Evolutionary conservation across 169 alveolate species (phyloP).

Genomic region (Eimeria praecox): DNA sequence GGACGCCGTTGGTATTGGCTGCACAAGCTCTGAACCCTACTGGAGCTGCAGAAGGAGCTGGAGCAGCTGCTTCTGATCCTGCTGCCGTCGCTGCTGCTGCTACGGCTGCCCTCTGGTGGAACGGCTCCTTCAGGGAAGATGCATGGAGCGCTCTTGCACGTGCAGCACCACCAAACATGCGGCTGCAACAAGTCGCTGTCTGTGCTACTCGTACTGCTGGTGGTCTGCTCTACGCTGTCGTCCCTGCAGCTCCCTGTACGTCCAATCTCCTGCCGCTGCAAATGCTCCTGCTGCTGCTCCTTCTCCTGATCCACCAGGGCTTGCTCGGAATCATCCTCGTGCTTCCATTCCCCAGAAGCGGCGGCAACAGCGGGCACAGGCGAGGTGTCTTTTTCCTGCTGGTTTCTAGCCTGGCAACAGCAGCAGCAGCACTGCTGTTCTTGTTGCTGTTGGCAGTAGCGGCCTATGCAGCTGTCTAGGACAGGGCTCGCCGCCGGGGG

Average conservation of each 20-base stretch:
- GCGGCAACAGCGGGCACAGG: conserved; percentile 10
- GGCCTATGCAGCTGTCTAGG: conserved; percentile 47
- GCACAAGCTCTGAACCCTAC: conserved; percentile 49
- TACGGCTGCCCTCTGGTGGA: conserved; percentile 21
- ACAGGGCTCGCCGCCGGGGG: conserved; percentile 54
- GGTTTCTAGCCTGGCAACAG: background rate
- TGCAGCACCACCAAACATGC: conserved; percentile 65
- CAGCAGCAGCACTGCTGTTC: conserved; percentile 47
- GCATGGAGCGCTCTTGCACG: conserved; percentile 30
- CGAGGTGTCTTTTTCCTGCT: background rate
- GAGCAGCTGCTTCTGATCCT: conserved; percentile 29
- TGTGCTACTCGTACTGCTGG: conserved; percentile 22
- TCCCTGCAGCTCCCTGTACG: background rate
- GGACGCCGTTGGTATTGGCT: conserved; percentile 8
- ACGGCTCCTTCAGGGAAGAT: conserved; percentile 15
- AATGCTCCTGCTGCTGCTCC: conserved; percentile 33
- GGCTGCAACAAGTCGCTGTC: conserved; percentile 34
- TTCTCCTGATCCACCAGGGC: background rate
- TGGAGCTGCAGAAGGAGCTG: conserved; percentile 35
- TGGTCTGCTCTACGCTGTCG: background rate
- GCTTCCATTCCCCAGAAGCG: background rate
- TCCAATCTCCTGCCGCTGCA: background rate
- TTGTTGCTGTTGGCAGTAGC: conserved; percentile 14
- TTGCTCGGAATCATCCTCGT: background rate
- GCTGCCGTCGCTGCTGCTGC: conserved; percentile 49